phyloP scores from a whole-genome alignment of 1,284 basidiomycete genomes.

The Leucoagaricus sp. region DNA sequence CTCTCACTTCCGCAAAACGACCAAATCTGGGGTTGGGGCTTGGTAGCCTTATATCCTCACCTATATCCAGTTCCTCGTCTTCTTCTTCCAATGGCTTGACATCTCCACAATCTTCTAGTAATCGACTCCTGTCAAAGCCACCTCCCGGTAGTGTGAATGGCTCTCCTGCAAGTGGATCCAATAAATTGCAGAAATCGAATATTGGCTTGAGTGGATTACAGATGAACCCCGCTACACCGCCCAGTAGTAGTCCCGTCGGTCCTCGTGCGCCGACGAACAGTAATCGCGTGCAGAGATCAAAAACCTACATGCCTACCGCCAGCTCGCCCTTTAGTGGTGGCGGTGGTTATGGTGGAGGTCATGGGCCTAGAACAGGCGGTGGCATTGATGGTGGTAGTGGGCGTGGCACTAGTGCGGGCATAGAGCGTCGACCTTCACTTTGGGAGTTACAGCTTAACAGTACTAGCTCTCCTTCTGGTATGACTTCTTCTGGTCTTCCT shows the following conservation, averaged over 20 bases:
- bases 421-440: constrained; percentile 55
- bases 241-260: constrained; percentile 62
- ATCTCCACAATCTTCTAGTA: constrained; percentile 1
- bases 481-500: not conserved
- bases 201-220: constrained; percentile 2
- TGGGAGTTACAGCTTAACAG: constrained; percentile 23
- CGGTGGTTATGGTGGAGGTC: not conserved
- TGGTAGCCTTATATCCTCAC: constrained; percentile 34
- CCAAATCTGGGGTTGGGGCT: constrained; percentile 13
- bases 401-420: constrained; percentile 28
- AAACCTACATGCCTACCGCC: constrained; percentile 58
- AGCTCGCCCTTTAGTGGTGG: constrained; percentile 23
- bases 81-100: not conserved
- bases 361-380: too few species aligned
- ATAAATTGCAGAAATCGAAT: constrained; percentile 12
- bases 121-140: not conserved
- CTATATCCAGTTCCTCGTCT: constrained; percentile 15
- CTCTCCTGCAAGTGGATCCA: too few species aligned
- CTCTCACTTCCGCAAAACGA: constrained; percentile 38
- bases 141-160: not conserved
- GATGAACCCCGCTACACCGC: constrained; percentile 7
- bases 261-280: constrained; percentile 66
- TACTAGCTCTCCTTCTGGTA: not conserved
- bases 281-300: constrained; percentile 57
- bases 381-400: not conserved